Percentiles rank a stretch among this genome's conserved stretches.
These are phyloP conservation scores for Cudoniella acicularis DNA, from an alignment of 495 filamentous ascomycete genomes.

Conservation along the genomic window DNA sequence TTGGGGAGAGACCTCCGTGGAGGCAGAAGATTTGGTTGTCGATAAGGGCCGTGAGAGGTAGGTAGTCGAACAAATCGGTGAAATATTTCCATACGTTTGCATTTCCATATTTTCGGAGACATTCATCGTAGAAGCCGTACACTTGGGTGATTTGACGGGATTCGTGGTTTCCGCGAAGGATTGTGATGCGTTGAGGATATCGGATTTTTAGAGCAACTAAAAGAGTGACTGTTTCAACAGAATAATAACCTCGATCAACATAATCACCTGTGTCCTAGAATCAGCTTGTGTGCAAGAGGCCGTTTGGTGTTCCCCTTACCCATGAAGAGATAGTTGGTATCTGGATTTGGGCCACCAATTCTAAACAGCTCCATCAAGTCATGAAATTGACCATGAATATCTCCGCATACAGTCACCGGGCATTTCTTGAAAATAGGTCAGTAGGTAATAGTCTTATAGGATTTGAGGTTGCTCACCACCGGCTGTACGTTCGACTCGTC, in stretches of 20 bases:
- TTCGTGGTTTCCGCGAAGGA: conserved; percentile 95
- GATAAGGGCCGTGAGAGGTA: conserved; percentile 95
- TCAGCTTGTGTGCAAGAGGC: neutral
- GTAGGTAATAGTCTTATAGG: conserved; percentile 1
- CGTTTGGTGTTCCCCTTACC: conserved; percentile 41
- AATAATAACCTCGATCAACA: conserved; percentile 96
- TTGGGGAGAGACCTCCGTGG: conserved; percentile 92
- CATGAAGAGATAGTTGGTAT: conserved; percentile 96
- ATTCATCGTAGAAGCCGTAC: conserved; percentile 98
- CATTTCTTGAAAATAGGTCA: conserved; percentile 64
- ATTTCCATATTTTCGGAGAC: conserved; percentile 95
- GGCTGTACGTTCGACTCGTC: conserved; percentile 98
- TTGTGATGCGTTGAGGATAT: conserved; percentile 94
- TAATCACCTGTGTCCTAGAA: conserved; percentile 67
- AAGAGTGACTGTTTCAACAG: conserved; percentile 91
- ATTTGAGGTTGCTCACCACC: conserved; percentile 64
- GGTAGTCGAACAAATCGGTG: conserved; percentile 98
- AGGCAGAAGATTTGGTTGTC: conserved; percentile 99
- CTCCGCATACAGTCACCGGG: conserved; percentile 88
- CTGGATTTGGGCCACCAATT: conserved; percentile 85
- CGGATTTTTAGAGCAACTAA: conserved; percentile 93
- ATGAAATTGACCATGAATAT: conserved; percentile 93
- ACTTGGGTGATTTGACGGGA: conserved; percentile 97
- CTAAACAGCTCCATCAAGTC: conserved; percentile 94
- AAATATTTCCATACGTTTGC: conserved; percentile 99